phyloP scores from a whole-genome alignment of 306 rosid species.

The Cucumis melo region DNA sequence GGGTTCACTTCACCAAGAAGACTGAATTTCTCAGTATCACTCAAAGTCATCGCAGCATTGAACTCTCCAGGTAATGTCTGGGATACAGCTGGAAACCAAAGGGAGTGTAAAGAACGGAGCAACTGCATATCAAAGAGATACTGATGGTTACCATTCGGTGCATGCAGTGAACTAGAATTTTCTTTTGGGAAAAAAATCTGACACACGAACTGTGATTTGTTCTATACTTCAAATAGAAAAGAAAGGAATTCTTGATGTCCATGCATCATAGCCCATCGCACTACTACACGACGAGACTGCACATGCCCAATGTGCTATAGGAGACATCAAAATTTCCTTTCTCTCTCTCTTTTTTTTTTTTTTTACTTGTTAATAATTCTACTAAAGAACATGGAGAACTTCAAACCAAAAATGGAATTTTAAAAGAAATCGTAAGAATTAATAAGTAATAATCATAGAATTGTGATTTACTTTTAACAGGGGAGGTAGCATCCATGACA shows the following conservation, averaged over 20 bases:
- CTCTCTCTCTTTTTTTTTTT: too few relatives aligned
- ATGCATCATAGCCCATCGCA: background rate
- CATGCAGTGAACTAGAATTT: background rate
- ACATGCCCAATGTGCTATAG: background rate
- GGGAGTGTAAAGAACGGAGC: constrained; percentile 71
- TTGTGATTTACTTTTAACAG: constrained; percentile 51
- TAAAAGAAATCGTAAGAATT: background rate
- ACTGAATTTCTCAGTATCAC: constrained; percentile 61
- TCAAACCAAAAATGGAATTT: background rate
- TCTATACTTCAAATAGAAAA: background rate
- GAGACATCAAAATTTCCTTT: background rate
- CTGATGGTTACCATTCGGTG: background rate
- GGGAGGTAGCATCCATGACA: constrained; percentile 93
- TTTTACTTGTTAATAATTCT: background rate
- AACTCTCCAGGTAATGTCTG: constrained; percentile 71
- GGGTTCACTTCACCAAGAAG: constrained; percentile 90
- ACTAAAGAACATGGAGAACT: background rate
- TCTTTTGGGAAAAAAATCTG: background rate
- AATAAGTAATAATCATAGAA: background rate
- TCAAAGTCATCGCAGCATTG: constrained; percentile 75
- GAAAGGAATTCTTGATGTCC: background rate
- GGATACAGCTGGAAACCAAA: constrained; percentile 70
- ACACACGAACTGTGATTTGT: background rate
- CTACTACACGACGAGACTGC: background rate
- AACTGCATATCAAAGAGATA: constrained; percentile 42